Evolutionary conservation across 1,139 yeast species (phyloP), one percentile per base, ranked within the genome.

Genomic region (Blastobotrys serpentis): DNA sequence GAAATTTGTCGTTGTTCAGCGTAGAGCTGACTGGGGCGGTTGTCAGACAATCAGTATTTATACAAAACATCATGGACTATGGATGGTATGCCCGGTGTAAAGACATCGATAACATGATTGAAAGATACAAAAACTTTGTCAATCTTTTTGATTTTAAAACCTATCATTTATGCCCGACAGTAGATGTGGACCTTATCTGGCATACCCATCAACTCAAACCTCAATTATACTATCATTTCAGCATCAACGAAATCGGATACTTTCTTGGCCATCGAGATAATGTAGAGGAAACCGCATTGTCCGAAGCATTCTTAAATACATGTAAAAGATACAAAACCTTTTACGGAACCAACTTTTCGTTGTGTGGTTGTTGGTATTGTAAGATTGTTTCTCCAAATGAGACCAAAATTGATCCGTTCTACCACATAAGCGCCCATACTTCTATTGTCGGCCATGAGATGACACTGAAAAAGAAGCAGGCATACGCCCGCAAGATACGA

Each of bases 121-220:
- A 49, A 11, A 57, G 72, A 37, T 70, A 72, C 46, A 43, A 51
- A 4, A 54, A 66, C n/a, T 71, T 70, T 49, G 59, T 69, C 42
- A 45, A 51, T 4, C 34, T 71, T 14, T 47, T 69, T 21, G 44
- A 48, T 18, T 30, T n/a, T 6, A 14, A 21, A 14, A 14, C 11
- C n/a, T 10, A 39, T 16, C 6, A 61, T 47, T 54, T 66, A 18
- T 68, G 71, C 1, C 74, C 76, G 0, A 69, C 75, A 0, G 56
- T 70, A 45, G 75, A 71, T 47, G 66, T 72, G 23, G 75, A 71
- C 50, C 57, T 72, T 38, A 57, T 68, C 1, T 71, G 75, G 75
- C 73, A 68, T 48, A 71, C 75, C 6, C 74, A 71, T 49, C 73
- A 68, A 49, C 56, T 71, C 21, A 56, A 62, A 3, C 60, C 65